Percentiles rank a stretch among this genome's conserved stretches.
Conservation (phyloP, 2,329 filamentous ascomycete species). For the Pseudogymnoascus sp. region DNA sequence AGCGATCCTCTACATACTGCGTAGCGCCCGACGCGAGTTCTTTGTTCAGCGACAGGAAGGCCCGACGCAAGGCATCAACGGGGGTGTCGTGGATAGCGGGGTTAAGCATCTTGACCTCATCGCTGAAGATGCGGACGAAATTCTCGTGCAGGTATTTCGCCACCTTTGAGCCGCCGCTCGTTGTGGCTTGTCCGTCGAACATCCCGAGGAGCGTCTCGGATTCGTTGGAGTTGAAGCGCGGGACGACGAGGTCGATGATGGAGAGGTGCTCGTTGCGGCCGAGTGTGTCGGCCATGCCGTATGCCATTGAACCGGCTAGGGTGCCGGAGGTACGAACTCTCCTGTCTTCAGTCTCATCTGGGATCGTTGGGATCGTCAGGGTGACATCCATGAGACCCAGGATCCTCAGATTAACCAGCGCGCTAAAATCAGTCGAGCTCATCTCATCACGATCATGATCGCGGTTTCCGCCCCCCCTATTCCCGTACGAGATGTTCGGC, state of each 20-base stretch:
- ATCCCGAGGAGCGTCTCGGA: conserved; percentile 87
- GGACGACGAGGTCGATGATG: conserved; percentile 90
- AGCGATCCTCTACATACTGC: conserved; percentile 68
- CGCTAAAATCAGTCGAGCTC: conserved; percentile 68
- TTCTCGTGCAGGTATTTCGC: conserved; percentile 96
- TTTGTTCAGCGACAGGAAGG: conserved; percentile 87
- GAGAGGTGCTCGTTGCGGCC: conserved; percentile 91
- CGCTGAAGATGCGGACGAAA: conserved; percentile 74
- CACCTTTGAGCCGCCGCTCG: conserved; percentile 85
- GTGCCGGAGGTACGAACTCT: conserved; percentile 97
- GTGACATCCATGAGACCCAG: conserved; percentile 97
- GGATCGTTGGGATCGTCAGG: conserved; percentile 82
- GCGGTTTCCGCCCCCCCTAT: conserved; percentile 56
- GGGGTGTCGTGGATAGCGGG: conserved; percentile 62
- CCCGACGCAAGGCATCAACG: conserved; percentile 71
- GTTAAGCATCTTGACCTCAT: conserved; percentile 70
- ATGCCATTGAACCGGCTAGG: conserved; percentile 78
- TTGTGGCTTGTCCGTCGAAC: conserved; percentile 88
- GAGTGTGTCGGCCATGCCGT: conserved; percentile 94
- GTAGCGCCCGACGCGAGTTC: conserved; percentile 80
- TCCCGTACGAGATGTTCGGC: conserved; percentile 60
- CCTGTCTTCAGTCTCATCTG: conserved; percentile 89
- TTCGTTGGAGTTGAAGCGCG: conserved; percentile 81
- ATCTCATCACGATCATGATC: conserved; percentile 44
- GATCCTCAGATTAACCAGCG: conserved; percentile 72